Evolutionary conservation across 352 stramenopile genomes (phyloP), one percentile per base, ranked within the genome.

Genomic region (Globisporangium orthogonon): DNA sequence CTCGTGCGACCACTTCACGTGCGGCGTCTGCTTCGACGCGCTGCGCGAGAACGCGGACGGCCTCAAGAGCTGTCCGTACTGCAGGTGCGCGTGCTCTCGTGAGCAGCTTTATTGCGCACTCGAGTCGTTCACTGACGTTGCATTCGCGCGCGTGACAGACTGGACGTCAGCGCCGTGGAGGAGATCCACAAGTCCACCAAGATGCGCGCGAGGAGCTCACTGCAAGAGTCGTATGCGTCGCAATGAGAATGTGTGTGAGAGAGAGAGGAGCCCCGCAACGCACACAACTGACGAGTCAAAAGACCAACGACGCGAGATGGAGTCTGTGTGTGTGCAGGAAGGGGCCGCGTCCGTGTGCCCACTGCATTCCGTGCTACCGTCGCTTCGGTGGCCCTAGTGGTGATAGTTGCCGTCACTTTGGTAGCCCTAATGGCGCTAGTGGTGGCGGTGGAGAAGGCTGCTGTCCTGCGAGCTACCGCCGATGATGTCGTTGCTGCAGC

Each of bases 21-120:
- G 78, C 41, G 67, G 54, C 4, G 74, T 81, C 58, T 89, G 78
- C 59, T 83, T 78, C 33, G 63, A 70, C 15, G 76, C 76, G 18
- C 62, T 89, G 44, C 69, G 74, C 9, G 69, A 61, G 29, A 85
- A 78, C 31, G 47, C 66, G 35, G 56, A 69, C n/a, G 75, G 76
- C 2, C 58, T 76, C 47, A 89, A 89, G 51, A 82, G 73, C 53
- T 89, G 78, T 28, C 78, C 78, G 3, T 89, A 87, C 56, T 89
- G 78, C 61, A 67, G 78, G 72, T 81, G 28, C 41, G 56, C 52
- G 43, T 2, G 7, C 10, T 11, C 52, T 58, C 29, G 28, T 28
- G 44, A 51, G 14, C 13, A 37, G 46, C 1, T 9, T 18, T 13
- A 18, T 13, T 33, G 9, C 4, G n/a, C 3, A 0, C 6, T 14